Conservation (phyloP, 1,284 basidiomycete genomes). For the Termitomyces sp. region DNA sequence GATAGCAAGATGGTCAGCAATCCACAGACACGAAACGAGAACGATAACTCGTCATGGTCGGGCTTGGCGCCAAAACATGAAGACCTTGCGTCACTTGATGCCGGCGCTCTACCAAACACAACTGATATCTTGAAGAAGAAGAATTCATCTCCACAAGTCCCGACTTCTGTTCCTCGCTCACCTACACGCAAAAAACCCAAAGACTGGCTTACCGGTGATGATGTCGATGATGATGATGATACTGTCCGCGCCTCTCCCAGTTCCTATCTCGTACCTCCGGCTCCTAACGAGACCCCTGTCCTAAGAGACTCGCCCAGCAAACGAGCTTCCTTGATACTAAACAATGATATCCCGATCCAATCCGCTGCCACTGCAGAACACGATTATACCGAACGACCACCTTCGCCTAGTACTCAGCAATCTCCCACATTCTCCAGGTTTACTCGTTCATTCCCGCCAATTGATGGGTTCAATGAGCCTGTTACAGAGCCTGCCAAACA, state of each 20-base stretch:
- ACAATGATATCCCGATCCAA: slow-evolving; percentile 43
- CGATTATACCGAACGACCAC: slow-evolving; percentile 24
- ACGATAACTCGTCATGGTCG: slow-evolving; percentile 25
- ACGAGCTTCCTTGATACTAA: slow-evolving; percentile 60
- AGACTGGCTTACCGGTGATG: slow-evolving; percentile 73
- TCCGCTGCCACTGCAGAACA: slow-evolving; percentile 45
- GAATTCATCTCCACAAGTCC: slow-evolving; percentile 11
- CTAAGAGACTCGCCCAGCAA: slow-evolving; percentile 67
- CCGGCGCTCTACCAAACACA: slow-evolving; percentile 4
- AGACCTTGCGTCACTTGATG: slow-evolving; percentile 36
- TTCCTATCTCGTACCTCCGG: slow-evolving; percentile 10
- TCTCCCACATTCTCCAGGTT: slow-evolving; percentile 33
- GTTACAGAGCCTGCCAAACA: slow-evolving; percentile 19
- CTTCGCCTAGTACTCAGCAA: slow-evolving; percentile 20
- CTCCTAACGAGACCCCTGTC: slow-evolving; percentile 35
- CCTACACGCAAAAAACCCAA: slow-evolving; percentile 20
- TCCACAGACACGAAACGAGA: neutral
- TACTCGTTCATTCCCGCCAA: slow-evolving; percentile 32
- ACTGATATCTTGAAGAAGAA: slow-evolving; percentile 2
- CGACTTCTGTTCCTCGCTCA: neutral
- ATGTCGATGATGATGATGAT: slow-evolving; percentile 43
- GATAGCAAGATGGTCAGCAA: slow-evolving; percentile 4
- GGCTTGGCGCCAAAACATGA: slow-evolving; percentile 38
- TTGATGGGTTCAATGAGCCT: slow-evolving; percentile 21
- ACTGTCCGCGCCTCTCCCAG: slow-evolving; percentile 16